A percentile compares a stretch with the other conserved stretches of the same genome.
Evolutionary conservation across 179 eudicot species (phyloP).

Genomic region (Spinacia oleracea): DNA sequence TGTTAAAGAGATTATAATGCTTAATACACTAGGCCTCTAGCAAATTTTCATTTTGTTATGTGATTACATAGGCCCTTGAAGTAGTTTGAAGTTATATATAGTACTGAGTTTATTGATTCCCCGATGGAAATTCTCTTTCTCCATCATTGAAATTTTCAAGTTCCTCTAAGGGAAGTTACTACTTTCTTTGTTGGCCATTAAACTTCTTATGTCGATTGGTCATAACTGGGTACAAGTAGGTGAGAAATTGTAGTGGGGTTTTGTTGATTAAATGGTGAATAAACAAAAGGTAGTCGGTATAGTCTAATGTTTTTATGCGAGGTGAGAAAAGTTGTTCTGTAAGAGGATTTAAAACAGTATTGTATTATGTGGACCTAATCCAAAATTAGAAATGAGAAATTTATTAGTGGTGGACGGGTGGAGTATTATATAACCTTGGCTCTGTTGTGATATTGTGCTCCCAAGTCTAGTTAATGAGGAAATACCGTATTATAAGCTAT

Average conservation of each 20-base stretch:
- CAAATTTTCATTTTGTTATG: neutral
- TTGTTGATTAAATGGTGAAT: too few relatives aligned
- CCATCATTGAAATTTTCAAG: neutral
- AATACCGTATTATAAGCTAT: neutral
- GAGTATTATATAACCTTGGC: neutral
- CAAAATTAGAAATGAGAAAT: too few relatives aligned
- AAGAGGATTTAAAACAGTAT: too few relatives aligned
- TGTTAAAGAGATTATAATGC: neutral
- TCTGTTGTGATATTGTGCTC: neutral
- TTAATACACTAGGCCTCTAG: neutral
- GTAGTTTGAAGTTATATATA: neutral
- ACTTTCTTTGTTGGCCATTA: too few relatives aligned
- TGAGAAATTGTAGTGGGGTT: too few relatives aligned
- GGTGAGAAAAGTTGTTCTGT: too few relatives aligned
- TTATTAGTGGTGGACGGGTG: too few relatives aligned
- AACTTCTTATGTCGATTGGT: too few relatives aligned
- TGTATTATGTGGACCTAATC: too few relatives aligned
- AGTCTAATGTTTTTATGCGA: too few relatives aligned
- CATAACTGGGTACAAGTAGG: too few relatives aligned
- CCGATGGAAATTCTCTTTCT: neutral
- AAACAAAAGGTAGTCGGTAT: too few relatives aligned
- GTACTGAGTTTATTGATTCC: neutral
- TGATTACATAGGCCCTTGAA: neutral
- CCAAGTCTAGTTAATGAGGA: neutral
- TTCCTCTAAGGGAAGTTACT: neutral